Conservation (phyloP, 1,284 basidiomycete genomes). For the Sphaerobolus stellatus region DNA sequence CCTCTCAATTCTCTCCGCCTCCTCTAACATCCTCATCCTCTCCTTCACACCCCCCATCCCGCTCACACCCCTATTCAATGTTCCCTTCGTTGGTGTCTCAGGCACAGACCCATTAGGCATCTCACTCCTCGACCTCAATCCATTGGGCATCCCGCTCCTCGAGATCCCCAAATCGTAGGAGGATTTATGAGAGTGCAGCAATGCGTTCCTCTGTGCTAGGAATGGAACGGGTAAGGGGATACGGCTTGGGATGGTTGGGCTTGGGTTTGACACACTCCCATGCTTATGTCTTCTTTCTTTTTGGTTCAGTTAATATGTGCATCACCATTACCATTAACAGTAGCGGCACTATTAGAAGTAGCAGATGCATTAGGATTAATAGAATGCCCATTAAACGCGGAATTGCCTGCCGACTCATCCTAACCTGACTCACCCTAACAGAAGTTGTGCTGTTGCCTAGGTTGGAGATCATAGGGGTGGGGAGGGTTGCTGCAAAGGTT, state of each 20-base stretch:
- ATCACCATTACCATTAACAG: no score
- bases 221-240: slow-evolving; percentile 15
- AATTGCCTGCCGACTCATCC: neutral
- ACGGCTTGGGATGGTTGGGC: slow-evolving; percentile 11
- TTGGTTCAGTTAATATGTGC: neutral
- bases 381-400: neutral
- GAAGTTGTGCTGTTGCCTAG: neutral
- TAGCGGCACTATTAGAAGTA: no score
- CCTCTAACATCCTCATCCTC: neutral
- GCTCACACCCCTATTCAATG: neutral
- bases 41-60: no score
- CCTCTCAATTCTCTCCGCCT: neutral
- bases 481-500: neutral
- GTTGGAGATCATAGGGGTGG: neutral
- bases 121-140: neutral
- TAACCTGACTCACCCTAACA: neutral
- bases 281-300: neutral
- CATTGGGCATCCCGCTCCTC: neutral
- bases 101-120: neutral
- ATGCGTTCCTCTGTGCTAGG: no score
- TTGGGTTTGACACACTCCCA: neutral
- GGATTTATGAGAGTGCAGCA: no score
- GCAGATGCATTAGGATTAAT: no score
- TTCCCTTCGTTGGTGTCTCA: neutral
- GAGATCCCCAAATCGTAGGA: slow-evolving; percentile 5